Conservation (phyloP, 495 filamentous ascomycete species). For the Penicillium bovifimosum region DNA sequence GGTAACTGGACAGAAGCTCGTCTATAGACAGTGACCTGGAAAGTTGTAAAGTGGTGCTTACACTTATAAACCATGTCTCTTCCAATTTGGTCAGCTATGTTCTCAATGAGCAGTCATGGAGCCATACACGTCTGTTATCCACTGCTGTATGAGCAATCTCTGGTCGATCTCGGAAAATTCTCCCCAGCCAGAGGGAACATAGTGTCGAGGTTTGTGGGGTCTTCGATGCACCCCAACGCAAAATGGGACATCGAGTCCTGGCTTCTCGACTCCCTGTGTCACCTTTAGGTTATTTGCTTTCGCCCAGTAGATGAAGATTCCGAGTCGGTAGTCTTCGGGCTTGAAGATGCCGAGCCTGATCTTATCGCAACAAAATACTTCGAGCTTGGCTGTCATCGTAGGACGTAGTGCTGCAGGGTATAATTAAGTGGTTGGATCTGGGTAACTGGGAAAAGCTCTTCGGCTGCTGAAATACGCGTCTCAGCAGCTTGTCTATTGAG, state of each 20-base stretch:
- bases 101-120: not conserved
- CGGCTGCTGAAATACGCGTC: too few relatives aligned
- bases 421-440: too few relatives aligned
- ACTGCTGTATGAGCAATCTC: not conserved
- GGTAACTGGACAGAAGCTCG: not conserved
- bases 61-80: not conserved
- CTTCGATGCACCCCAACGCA: not conserved
- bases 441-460: too few relatives aligned
- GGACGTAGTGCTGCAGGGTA: too few relatives aligned
- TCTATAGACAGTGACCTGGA: not conserved
- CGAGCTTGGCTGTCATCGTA: too few relatives aligned
- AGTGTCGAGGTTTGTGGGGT: not conserved
- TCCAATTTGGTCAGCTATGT: not conserved
- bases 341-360: not conserved
- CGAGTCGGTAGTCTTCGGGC: not conserved
- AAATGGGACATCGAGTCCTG: not conserved
- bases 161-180: not conserved
- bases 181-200: not conserved
- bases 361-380: not conserved
- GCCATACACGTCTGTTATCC: not conserved
- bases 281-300: not conserved
- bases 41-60: not conserved
- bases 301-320: not conserved
- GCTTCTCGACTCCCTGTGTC: not conserved
- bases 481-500: not conserved